Evolutionary conservation across 1,139 yeast species (phyloP).

Genomic region (Nakaseomyces uthaithaninus): DNA sequence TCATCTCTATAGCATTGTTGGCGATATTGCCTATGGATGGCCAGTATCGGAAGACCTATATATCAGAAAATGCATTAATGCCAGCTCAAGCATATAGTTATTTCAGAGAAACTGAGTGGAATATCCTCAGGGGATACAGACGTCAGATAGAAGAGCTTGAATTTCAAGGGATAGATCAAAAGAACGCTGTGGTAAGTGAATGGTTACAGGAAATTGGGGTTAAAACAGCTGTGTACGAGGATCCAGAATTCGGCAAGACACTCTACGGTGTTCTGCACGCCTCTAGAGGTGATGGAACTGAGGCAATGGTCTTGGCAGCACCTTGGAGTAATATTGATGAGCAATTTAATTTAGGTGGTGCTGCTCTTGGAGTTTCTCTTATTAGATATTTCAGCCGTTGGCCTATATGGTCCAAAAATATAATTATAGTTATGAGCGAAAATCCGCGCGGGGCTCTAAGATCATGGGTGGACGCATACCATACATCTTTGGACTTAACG

Average conservation of each 20-base stretch:
- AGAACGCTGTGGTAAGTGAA: slow-evolving; percentile 41
- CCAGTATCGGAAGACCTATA: slow-evolving; percentile 72
- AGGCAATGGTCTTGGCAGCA: slow-evolving; percentile 83
- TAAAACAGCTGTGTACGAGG: slow-evolving; percentile 47
- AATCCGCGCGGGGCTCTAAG: slow-evolving; percentile 64
- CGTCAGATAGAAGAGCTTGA: slow-evolving; percentile 35
- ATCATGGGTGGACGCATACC: slow-evolving; percentile 93
- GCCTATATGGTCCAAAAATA: slow-evolving; percentile 94
- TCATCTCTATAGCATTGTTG: slow-evolving; percentile 61
- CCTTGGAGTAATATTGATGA: slow-evolving; percentile 71
- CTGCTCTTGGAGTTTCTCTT: slow-evolving; percentile 62
- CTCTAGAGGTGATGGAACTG: slow-evolving; percentile 93
- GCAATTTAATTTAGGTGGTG: slow-evolving; percentile 65
- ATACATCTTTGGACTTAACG: slow-evolving; percentile 71
- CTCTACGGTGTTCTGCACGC: slow-evolving; percentile 84
- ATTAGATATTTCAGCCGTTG: slow-evolving; percentile 74
- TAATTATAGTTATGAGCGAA: slow-evolving; percentile 75
- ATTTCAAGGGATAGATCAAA: slow-evolving; percentile 28
- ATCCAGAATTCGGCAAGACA: slow-evolving; percentile 42
- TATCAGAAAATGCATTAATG: slow-evolving; percentile 92
- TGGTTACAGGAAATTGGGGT: slow-evolving; percentile 74
- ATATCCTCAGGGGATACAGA: slow-evolving; percentile 77
- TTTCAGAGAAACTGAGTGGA: slow-evolving; percentile 94
- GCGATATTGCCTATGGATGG: slow-evolving; percentile 67
- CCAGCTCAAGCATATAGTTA: slow-evolving; percentile 93